Percentiles rank a stretch among this genome's conserved stretches.
Conservation (phyloP, 768 basidiomycete genomes). For the Coprinopsis sp. region DNA sequence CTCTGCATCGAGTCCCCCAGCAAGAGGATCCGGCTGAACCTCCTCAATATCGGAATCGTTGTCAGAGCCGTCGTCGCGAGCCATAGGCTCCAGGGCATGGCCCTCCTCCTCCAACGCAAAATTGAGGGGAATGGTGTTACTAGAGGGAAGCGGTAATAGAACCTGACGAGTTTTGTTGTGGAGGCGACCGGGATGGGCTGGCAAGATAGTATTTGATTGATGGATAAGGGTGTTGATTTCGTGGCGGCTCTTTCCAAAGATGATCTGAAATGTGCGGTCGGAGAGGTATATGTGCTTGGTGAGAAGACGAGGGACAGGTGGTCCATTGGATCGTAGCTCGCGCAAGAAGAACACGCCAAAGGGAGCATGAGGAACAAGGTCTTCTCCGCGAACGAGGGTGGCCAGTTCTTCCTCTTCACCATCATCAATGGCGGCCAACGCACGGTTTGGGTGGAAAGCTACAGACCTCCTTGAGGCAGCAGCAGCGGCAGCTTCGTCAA, state of each 20-base stretch:
- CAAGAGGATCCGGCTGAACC: no score
- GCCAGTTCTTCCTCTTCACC: not conserved
- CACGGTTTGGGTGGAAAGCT: not conserved
- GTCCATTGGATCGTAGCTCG: not conserved
- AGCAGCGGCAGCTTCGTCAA: not conserved
- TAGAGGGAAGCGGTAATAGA: not conserved
- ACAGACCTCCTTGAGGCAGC: no score
- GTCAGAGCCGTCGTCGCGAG: not conserved
- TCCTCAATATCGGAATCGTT: not conserved
- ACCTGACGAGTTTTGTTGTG: not conserved
- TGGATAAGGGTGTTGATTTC: not conserved
- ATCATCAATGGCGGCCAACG: not conserved
- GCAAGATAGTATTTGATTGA: not conserved
- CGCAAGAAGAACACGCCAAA: not conserved
- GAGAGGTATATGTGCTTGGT: not conserved
- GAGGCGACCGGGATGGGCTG: not conserved
- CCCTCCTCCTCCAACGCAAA: not conserved
- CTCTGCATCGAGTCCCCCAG: not conserved
- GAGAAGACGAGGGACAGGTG: not conserved
- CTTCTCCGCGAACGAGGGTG: not conserved
- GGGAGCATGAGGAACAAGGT: not conserved
- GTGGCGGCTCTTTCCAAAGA: not conserved
- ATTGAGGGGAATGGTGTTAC: no score
- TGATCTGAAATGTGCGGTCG: not conserved
- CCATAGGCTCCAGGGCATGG: not conserved